Percentiles rank a stretch among this genome's conserved stretches.
Evolutionary conservation across 352 stramenopile genomes (phyloP).

Genomic region (Pythium aquatile): DNA sequence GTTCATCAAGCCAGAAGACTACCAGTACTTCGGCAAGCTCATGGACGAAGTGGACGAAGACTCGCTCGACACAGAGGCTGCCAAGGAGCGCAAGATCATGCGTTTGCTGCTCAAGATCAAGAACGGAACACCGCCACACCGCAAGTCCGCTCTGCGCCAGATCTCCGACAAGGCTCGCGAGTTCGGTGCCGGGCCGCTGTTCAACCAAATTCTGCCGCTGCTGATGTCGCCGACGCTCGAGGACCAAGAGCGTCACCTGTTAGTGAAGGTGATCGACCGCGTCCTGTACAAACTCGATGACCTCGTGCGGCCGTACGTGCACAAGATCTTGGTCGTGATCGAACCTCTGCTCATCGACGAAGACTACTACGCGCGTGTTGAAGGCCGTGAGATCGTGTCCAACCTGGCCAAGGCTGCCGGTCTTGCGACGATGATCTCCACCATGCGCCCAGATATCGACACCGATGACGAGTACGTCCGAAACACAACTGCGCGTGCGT

Average conservation of each 20-base stretch:
- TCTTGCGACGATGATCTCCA: conserved; percentile 99
- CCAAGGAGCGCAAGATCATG: conserved; percentile 98
- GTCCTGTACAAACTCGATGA: conserved; percentile 99
- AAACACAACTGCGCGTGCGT: conserved; percentile 98
- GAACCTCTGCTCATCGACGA: conserved; percentile 99
- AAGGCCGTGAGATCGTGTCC: conserved; percentile 99
- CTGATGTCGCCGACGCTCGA: conserved; percentile 98
- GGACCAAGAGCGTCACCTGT: conserved; percentile 98
- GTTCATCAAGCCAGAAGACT: conserved; percentile 99
- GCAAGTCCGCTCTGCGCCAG: conserved; percentile 94
- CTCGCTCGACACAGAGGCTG: conserved; percentile 87
- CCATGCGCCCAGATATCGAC: conserved; percentile 99
- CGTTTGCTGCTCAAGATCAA: conserved; percentile 98
- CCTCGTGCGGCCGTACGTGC: conserved; percentile 97
- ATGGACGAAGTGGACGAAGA: conserved; percentile 93
- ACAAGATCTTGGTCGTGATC: conserved; percentile 99
- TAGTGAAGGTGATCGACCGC: conserved; percentile 99
- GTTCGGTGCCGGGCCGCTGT: conserved; percentile 96
- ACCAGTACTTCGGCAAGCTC: conserved; percentile 97
- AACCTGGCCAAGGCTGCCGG: conserved; percentile 99
- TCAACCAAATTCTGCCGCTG: conserved; percentile 99
- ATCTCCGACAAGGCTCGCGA: conserved; percentile 97
- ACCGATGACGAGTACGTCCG: conserved; percentile 98
- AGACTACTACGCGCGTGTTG: conserved; percentile 99
- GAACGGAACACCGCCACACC: conserved; percentile 97